Evolutionary conservation across 257 asterid genomes (phyloP), one percentile per base, ranked within the genome.

Genomic region (Paraleonurus japonicus): DNA sequence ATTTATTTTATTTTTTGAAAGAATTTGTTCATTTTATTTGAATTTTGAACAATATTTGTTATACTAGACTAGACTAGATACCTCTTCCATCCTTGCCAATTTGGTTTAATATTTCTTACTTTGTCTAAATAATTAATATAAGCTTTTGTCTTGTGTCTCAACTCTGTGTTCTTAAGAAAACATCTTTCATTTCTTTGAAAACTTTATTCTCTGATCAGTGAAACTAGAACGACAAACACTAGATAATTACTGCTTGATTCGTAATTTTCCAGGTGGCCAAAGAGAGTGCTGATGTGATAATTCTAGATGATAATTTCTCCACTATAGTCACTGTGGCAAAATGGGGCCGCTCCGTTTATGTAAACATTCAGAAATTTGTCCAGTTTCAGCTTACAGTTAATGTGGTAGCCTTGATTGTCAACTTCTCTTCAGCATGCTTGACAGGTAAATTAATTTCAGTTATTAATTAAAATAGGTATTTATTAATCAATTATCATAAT

Each of bases 271-370:
- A 92, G 98, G 97, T 94, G 78, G 98, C 98, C 47, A 94, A 94
- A 85, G 98, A 94, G 88, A 94, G 97, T 68, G 96, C 98, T 35
- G 98, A 94, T 68, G 96, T 91, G 70, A 89, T 94, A 71, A 94
- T 94, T 77, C 85, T 94, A 71, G 98, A 94, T 27, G 98, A 91
- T 69, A 91, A 94, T 72, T 94, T 94, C 85, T 91, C 98, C 77
- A 91, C 98, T 68, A 91, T 94, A 47, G 97, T 89, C 15, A 94
- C 97, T 10, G 98, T 94, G 37, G 97, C 96, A 32, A 91, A 73
- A 83, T 94, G 98, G 98, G 97, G 98, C 10, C 96, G 98, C 77
- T 94, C 98, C 0, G 98, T 94, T 54, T 94, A 94, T 15, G 81
- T 91, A 26, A 94, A 94, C 85, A 91, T 94, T 68, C 98, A 94